A percentile compares a stretch with the other conserved stretches of the same genome.
Conservation (phyloP, 345 rosid species). For the Citrus australasica region DNA sequence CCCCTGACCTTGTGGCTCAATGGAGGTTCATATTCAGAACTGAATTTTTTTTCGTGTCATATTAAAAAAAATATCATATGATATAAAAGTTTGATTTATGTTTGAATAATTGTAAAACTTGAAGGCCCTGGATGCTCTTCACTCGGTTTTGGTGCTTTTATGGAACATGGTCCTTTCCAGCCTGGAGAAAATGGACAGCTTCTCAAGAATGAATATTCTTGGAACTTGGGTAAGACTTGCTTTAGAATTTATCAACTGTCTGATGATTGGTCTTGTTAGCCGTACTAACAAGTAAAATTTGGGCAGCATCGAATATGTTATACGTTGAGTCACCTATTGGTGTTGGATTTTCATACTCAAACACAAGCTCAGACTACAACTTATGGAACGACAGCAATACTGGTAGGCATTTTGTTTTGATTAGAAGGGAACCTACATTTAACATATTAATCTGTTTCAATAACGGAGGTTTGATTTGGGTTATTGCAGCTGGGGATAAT, state of each 20-base stretch:
- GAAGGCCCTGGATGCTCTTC: slow-evolving; percentile 44
- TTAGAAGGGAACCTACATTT: too few relatives aligned
- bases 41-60: too few relatives aligned
- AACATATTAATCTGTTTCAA: neutral
- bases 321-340: slow-evolving; percentile 29
- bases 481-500: slow-evolving; percentile 30
- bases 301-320: slow-evolving; percentile 28
- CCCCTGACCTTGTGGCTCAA: slow-evolving; percentile 33
- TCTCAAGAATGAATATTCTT: slow-evolving; percentile 29
- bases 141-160: slow-evolving; percentile 35
- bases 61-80: neutral
- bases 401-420: neutral
- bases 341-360: slow-evolving; percentile 34
- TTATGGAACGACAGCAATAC: slow-evolving; percentile 20
- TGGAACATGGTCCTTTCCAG: slow-evolving; percentile 36
- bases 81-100: neutral
- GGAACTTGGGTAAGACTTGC: slow-evolving; percentile 25
- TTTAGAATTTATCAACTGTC: neutral
- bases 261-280: too few relatives aligned
- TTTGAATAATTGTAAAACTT: too few relatives aligned
- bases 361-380: slow-evolving; percentile 21
- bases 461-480: neutral
- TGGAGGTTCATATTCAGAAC: slow-evolving; percentile 21
- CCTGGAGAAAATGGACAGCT: slow-evolving; percentile 32
- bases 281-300: neutral